Percentiles rank a stretch among this genome's conserved stretches.
Evolutionary conservation across 192 early-diverging fungal species (phyloP).

Genomic region (Entophlyctis helioformis): DNA sequence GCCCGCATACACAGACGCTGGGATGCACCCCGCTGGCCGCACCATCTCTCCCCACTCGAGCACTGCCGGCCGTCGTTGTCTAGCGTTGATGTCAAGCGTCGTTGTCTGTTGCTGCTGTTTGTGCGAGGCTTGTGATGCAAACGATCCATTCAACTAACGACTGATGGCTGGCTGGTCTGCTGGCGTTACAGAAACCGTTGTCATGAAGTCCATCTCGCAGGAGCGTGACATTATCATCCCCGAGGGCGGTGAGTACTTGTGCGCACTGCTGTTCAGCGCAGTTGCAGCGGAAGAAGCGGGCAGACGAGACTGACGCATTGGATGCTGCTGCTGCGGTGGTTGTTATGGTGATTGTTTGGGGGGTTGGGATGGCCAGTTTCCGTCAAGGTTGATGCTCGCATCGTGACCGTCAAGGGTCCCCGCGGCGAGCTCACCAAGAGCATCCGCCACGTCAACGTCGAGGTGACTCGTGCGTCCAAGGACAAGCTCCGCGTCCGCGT

Average conservation of each 20-base stretch:
- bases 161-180: too few species aligned
- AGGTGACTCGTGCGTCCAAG: conserved; percentile 59
- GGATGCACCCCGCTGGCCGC: too few species aligned
- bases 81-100: too few species aligned
- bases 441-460: conserved; percentile 89
- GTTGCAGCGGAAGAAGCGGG: neutral
- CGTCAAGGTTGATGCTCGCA: conserved; percentile 79
- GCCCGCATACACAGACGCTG: too few species aligned
- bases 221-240: conserved; percentile 84
- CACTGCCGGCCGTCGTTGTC: too few species aligned
- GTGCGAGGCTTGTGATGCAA: too few species aligned
- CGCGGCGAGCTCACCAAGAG: conserved; percentile 81
- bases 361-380: conserved; percentile 49
- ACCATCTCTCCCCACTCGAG: too few species aligned
- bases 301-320: neutral
- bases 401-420: conserved; percentile 78
- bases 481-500: conserved; percentile 76
- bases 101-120: too few species aligned
- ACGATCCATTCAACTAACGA: too few species aligned
- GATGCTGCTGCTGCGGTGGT: neutral
- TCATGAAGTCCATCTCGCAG: conserved; percentile 91
- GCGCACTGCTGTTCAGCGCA: neutral
- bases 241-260: conserved; percentile 44
- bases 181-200: too few species aligned
- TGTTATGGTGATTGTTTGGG: too few species aligned